Evolutionary conservation across 2,329 filamentous ascomycete species (phyloP).

Genomic region (Orbilia javanica): DNA sequence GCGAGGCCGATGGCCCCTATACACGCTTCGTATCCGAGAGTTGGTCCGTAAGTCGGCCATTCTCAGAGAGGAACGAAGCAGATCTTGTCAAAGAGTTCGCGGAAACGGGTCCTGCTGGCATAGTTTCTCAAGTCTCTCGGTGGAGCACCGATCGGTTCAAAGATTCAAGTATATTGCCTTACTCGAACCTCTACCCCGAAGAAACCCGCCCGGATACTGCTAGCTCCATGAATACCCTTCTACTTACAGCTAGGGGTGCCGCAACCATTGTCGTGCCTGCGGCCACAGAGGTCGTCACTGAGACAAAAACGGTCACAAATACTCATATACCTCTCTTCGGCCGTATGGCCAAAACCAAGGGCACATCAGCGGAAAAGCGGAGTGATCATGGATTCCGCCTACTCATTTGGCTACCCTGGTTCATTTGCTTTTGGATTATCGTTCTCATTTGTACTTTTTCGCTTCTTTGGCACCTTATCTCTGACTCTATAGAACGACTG

Average conservation of each 20-base stretch:
- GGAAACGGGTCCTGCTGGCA: not conserved
- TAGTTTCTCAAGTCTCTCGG: not conserved
- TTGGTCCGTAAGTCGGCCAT: constrained; percentile 19
- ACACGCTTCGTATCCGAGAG: not conserved
- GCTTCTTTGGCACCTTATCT: constrained; percentile 16
- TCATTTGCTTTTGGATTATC: not conserved
- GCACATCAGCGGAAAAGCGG: not conserved
- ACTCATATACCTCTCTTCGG: constrained; percentile 31
- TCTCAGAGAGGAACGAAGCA: not conserved
- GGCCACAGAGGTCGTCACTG: constrained; percentile 27
- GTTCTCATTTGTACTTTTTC: constrained; percentile 18
- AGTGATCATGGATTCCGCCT: not conserved
- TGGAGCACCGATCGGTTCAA: constrained; percentile 19
- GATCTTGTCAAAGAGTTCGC: constrained; percentile 13
- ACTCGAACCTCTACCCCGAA: not conserved
- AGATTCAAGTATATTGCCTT: not conserved
- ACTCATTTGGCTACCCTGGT: constrained; percentile 23
- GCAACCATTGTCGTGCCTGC: constrained; percentile 14
- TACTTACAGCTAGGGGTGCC: not conserved
- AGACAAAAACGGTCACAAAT: constrained; percentile 28
- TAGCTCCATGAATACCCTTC: not conserved
- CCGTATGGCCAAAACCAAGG: not conserved
- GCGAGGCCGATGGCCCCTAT: constrained; percentile 12
- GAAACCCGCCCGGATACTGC: not conserved
- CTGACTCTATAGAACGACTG: not conserved